A percentile compares a stretch with the other conserved stretches of the same genome.
Conservation (phyloP, 164 flowering plant species). For the Liquidambar formosana region DNA sequence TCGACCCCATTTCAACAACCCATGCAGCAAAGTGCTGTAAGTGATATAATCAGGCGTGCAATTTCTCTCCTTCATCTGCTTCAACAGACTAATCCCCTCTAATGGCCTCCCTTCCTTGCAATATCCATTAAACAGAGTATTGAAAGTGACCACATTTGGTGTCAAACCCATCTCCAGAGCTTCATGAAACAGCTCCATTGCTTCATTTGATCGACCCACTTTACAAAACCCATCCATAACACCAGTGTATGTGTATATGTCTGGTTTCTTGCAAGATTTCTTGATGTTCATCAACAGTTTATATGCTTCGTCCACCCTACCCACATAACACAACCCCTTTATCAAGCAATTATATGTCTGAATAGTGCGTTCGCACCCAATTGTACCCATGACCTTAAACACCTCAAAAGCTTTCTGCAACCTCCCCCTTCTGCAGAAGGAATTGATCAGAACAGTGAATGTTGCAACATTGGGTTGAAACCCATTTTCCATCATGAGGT, state of each 20-base stretch:
- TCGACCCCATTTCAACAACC: conserved; percentile 73
- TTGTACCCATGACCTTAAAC: conserved; percentile 51
- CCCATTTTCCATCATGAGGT: conserved; percentile 57
- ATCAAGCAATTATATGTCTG: conserved; percentile 72
- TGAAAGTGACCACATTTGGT: conserved; percentile 66
- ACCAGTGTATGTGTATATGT: conserved; percentile 69
- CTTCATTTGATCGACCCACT: conserved; percentile 80
- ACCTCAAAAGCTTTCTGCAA: conserved; percentile 58
- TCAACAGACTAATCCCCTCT: conserved; percentile 57
- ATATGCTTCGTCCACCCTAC: conserved; percentile 74
- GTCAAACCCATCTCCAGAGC: conserved; percentile 54
- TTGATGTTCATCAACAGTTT: conserved; percentile 54
- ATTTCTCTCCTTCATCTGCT: conserved; percentile 52
- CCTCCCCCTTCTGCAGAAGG: conserved; percentile 59
- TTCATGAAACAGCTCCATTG: conserved; percentile 67
- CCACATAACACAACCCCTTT: conserved; percentile 85
- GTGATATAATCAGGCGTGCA: conserved; percentile 69
- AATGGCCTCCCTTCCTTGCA: conserved; percentile 72
- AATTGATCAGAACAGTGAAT: conserved; percentile 51
- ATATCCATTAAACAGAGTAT: conserved; percentile 77
- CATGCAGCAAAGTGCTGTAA: conserved; percentile 72
- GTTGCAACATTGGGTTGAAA: conserved; percentile 52
- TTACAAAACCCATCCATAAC: conserved; percentile 93
- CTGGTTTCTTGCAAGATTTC: conserved; percentile 44
- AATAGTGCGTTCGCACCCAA: conserved; percentile 55